These are phyloP conservation scores for Nakazawaea ambrosiae DNA, from an alignment of 805 yeast genomes.

Conservation along the genomic window DNA sequence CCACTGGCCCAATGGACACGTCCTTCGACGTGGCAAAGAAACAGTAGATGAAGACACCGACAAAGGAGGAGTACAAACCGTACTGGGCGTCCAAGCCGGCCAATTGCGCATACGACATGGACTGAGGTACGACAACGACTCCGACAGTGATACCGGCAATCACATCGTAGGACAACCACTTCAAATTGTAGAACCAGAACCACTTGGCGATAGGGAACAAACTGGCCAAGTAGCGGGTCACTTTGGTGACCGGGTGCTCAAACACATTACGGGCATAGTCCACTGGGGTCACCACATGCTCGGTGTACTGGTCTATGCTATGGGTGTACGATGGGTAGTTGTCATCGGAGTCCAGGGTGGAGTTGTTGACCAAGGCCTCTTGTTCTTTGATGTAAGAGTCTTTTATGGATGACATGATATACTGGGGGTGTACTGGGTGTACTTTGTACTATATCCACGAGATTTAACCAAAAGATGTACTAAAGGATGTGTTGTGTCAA, in stretches of 20 bases:
- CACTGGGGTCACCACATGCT: slow-evolving; percentile 17
- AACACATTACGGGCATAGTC: slow-evolving; percentile 23
- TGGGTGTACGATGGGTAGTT: no score
- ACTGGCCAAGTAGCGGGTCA: slow-evolving; percentile 46
- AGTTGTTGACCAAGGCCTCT: no score
- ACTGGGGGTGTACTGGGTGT: no score
- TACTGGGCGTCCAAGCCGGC: slow-evolving; percentile 79
- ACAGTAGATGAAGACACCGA: slow-evolving; percentile 84
- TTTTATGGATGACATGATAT: no score
- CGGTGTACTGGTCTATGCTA: slow-evolving; percentile 17
- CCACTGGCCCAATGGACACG: slow-evolving; percentile 95
- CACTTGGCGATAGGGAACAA: slow-evolving; percentile 78
- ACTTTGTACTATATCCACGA: no score
- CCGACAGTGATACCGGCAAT: slow-evolving; percentile 95
- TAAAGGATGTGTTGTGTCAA: no score
- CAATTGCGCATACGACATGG: slow-evolving; percentile 89
- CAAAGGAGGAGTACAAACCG: slow-evolving; percentile 86
- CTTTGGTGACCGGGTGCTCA: slow-evolving; percentile 31
- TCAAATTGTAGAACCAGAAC: slow-evolving; percentile 75
- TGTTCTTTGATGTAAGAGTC: no score
- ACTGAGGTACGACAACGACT: slow-evolving; percentile 86
- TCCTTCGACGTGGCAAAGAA: slow-evolving; percentile 93
- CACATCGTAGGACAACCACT: slow-evolving; percentile 77
- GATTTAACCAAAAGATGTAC: no score
- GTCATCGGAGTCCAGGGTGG: no score